Percentiles rank a stretch among this genome's conserved stretches.
Conservation (phyloP, 257 asterid genomes). For the Euphrasia confusa region DNA sequence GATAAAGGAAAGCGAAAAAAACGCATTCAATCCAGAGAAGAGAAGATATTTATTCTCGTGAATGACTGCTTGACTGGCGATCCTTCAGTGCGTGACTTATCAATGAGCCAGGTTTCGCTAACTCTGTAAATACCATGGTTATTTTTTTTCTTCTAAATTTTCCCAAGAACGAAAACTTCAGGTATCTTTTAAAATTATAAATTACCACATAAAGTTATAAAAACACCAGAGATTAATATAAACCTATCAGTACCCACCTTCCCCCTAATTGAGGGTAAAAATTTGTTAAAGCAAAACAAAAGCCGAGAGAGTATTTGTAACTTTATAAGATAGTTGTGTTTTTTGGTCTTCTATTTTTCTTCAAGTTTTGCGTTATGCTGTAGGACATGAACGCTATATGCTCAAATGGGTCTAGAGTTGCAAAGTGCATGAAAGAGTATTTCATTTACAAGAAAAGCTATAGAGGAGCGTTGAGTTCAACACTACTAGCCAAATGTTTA, state of each 20-base stretch:
- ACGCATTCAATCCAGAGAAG: conserved; percentile 91
- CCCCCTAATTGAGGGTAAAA: background rate
- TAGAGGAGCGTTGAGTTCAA: conserved; percentile 71
- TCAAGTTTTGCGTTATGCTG: conserved; percentile 24
- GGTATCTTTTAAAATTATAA: too few species aligned
- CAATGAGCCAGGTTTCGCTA: conserved; percentile 79
- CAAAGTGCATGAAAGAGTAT: conserved; percentile 96
- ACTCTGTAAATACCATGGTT: conserved; percentile 14
- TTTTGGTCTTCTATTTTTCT: background rate
- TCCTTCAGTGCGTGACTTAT: conserved; percentile 78
- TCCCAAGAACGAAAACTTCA: background rate
- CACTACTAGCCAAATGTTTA: conserved; percentile 71
- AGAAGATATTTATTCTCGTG: conserved; percentile 83
- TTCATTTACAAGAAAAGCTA: conserved; percentile 70
- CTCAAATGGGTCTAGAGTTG: conserved; percentile 87
- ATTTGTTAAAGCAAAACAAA: background rate
- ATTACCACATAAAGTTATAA: background rate
- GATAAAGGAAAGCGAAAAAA: conserved; percentile 81
- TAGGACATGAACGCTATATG: conserved; percentile 81
- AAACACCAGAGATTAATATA: background rate
- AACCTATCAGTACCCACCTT: background rate
- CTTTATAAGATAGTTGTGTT: too few species aligned
- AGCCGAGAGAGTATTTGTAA: too few species aligned
- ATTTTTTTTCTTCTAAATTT: too few species aligned
- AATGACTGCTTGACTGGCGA: conserved; percentile 97